phyloP scores from a whole-genome alignment of 2,329 filamentous ascomycete species.

The Fusarium goolgardi region DNA sequence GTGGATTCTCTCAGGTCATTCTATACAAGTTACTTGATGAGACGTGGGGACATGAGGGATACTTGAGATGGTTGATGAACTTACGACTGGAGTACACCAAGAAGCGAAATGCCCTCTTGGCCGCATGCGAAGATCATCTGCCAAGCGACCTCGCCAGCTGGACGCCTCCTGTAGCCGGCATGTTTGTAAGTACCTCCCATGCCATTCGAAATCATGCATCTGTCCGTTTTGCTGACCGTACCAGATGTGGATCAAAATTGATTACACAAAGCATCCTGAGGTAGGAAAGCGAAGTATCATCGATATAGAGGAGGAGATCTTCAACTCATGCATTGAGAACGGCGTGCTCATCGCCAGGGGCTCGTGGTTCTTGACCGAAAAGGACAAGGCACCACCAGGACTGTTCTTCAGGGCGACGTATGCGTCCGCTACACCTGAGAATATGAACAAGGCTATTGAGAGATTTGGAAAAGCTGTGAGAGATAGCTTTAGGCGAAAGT shows the following conservation, averaged over 20 bases:
- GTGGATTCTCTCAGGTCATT: constrained; percentile 84
- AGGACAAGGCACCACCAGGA: constrained; percentile 66
- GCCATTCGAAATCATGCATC: neutral
- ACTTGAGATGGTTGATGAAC: constrained; percentile 88
- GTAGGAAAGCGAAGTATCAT: constrained; percentile 64
- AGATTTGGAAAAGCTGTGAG: constrained; percentile 81
- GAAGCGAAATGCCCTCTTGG: constrained; percentile 79
- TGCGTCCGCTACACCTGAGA: constrained; percentile 78
- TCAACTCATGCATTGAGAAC: constrained; percentile 77
- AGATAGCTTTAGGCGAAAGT: constrained; percentile 61
- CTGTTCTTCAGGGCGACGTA: constrained; percentile 93
- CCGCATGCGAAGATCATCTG: constrained; percentile 82
- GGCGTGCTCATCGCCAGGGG: constrained; percentile 86
- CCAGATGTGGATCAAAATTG: constrained; percentile 78
- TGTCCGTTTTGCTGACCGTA: neutral
- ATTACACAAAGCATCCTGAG: constrained; percentile 74
- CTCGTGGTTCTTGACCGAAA: constrained; percentile 90
- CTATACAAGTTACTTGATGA: constrained; percentile 93
- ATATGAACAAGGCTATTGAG: constrained; percentile 77
- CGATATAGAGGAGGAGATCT: constrained; percentile 87
- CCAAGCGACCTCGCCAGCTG: constrained; percentile 81
- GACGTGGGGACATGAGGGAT: constrained; percentile 92
- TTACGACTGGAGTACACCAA: constrained; percentile 83
- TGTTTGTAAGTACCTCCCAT: constrained; percentile 80
- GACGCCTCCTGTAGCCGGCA: constrained; percentile 84